phyloP scores from a whole-genome alignment of 2,329 filamentous ascomycete species.

The Kalmusia sp. region DNA sequence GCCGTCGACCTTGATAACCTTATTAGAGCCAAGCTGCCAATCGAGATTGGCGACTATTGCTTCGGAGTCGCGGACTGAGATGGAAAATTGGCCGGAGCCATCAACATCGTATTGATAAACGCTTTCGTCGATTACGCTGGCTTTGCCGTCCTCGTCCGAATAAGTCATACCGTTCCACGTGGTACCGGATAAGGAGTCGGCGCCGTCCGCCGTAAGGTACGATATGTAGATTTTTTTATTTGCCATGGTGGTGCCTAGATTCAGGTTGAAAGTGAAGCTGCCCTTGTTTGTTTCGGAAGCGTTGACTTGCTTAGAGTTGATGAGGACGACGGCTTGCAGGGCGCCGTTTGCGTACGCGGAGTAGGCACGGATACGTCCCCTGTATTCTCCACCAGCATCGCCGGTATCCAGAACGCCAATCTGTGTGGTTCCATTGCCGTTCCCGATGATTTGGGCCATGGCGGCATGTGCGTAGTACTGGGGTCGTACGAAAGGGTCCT shows the following conservation, averaged over 20 bases:
- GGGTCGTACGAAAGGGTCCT: slow-evolving; percentile 54
- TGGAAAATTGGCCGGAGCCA: slow-evolving; percentile 27
- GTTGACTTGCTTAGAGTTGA: slow-evolving; percentile 56
- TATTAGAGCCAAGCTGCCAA: slow-evolving; percentile 42
- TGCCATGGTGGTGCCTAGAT: slow-evolving; percentile 47
- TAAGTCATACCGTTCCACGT: slow-evolving; percentile 59
- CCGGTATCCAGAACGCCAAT: slow-evolving; percentile 46
- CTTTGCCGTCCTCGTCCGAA: slow-evolving; percentile 50
- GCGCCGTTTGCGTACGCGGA: slow-evolving; percentile 52
- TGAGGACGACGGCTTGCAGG: slow-evolving; percentile 53
- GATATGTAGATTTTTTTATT: slow-evolving; percentile 56
- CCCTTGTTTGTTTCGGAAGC: slow-evolving; percentile 46
- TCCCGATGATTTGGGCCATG: slow-evolving; percentile 58
- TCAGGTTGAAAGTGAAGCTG: slow-evolving; percentile 51
- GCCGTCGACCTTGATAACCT: slow-evolving; percentile 35
- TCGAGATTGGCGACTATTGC: slow-evolving; percentile 57
- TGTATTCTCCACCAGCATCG: slow-evolving; percentile 45
- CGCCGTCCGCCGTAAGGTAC: slow-evolving; percentile 55
- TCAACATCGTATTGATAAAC: slow-evolving; percentile 36
- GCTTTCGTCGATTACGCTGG: slow-evolving; percentile 42
- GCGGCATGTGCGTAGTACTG: slow-evolving; percentile 61
- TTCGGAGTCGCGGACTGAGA: slow-evolving; percentile 52
- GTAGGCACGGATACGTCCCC: slow-evolving; percentile 53
- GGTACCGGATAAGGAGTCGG: slow-evolving; percentile 51
- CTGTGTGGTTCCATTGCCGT: slow-evolving; percentile 55